Percentiles rank a stretch among this genome's conserved stretches.
These are phyloP conservation scores for Aspergillus fischeri DNA, from an alignment of 2,329 filamentous ascomycete genomes.

Conservation along the genomic window DNA sequence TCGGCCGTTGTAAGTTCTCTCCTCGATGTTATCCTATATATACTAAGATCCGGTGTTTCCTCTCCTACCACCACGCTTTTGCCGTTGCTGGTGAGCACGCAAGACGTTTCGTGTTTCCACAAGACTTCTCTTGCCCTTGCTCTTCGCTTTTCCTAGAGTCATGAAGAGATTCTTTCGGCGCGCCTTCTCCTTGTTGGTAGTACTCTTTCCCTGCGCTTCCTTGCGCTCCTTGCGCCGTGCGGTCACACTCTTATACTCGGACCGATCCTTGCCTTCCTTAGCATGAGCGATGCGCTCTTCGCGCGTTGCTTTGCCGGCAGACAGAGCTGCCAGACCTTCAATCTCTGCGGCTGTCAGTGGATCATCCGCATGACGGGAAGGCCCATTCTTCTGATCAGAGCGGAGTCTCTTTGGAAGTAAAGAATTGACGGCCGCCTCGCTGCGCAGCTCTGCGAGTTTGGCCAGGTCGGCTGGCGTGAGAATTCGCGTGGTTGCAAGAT, in stretches of 20 bases:
- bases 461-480: constrained; percentile 94
- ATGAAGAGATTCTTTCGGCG: constrained; percentile 98
- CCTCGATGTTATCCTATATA: background rate
- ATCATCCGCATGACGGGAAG: constrained; percentile 72
- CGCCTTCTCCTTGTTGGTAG: constrained; percentile 95
- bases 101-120: constrained; percentile 78
- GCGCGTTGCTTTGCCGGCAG: constrained; percentile 72
- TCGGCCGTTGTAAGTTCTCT: background rate
- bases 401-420: constrained; percentile 45
- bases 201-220: constrained; percentile 84
- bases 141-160: constrained; percentile 94
- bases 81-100: constrained; percentile 74
- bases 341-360: constrained; percentile 88
- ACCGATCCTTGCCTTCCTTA: constrained; percentile 71
- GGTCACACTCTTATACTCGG: constrained; percentile 80
- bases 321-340: constrained; percentile 74
- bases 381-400: constrained; percentile 43
- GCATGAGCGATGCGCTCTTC: constrained; percentile 84
- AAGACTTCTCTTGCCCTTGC: constrained; percentile 91
- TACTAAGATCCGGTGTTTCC: constrained; percentile 54
- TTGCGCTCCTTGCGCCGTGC: constrained; percentile 84
- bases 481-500: constrained; percentile 86
- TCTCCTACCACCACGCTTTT: constrained; percentile 77
- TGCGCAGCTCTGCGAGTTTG: constrained; percentile 84
- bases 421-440: constrained; percentile 67